Base-by-base conservation (phyloP, 331 rosid genomes). In the Phaseolus coccineus region DNA sequence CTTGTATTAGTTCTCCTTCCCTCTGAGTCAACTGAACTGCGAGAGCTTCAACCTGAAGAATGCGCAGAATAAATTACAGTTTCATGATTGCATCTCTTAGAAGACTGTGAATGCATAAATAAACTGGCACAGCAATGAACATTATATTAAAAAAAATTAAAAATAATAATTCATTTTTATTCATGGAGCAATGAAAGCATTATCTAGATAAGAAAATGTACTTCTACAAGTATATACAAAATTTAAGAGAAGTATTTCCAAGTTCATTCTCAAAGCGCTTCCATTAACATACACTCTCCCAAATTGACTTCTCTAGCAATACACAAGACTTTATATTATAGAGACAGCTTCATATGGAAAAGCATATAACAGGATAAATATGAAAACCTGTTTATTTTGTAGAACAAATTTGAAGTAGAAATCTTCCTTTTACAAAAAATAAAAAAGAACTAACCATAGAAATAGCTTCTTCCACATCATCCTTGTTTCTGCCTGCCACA, bases 1-100 rank as follows among this genome's bases (percentile, higher is more conserved):
- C 99, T 91, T 87, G 98, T 83, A 91, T 78, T 46, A 96, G 83
- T 83, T 96, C 98, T 77, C 99, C 98, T 90, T 96, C 99, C 84
- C 99, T 90, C 61, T 93, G 99, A 80, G 94, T 93, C 88, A 96
- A 84, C 71, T 96, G 99, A 83, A 93, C 92, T 52, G 98, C 96
- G 39, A 96, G 87, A 79, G 99, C 98, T 86, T 93, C 99, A 74
- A 96, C 98, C 99, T 96, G 80, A 66, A 88, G 80, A 76, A 76
- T 42, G 39, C 13, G 33, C 70, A 75, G 13, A 83, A 55, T 67
- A 56, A 59, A 77, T 61, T 75, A 71, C 57, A 55, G 51, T 56
- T 31, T 0, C 22, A 19, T 19, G 22, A 19, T 19, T 0, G 67
- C 74, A 42, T 46, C 62, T 69, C 37, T 77, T 70, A 52, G 50